Conservation (phyloP, 2,329 filamentous ascomycete genomes). For the Aspergillus sp. region DNA sequence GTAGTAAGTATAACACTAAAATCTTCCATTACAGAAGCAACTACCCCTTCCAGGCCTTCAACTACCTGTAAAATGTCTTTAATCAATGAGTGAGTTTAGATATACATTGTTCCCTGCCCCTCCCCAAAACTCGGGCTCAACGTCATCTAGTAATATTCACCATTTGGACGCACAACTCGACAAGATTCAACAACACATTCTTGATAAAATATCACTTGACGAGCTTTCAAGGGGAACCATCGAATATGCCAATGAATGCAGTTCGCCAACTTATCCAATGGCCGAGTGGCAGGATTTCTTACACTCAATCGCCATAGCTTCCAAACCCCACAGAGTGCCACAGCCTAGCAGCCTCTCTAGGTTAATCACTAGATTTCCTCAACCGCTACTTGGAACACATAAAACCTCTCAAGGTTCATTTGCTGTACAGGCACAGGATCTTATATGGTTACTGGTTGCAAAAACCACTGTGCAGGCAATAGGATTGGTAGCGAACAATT, state of each 20-base stretch:
- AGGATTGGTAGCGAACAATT: conserved; percentile 68
- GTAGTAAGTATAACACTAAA: too few species aligned
- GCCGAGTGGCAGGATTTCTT: conserved; percentile 61
- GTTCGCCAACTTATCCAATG: conserved; percentile 42
- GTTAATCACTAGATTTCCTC: conserved; percentile 52
- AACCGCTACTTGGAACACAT: conserved; percentile 4
- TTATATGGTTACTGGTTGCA: conserved; percentile 85
- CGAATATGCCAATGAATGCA: conserved; percentile 25
- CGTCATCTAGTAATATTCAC: conserved; percentile 48
- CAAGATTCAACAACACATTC: conserved; percentile 46
- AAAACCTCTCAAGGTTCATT: conserved; percentile 18
- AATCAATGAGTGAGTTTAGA: conserved; percentile 6
- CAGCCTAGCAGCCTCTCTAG: conserved; percentile 54
- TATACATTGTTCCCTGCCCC: neutral
- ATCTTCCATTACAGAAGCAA: too few species aligned
- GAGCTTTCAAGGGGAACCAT: conserved; percentile 5
- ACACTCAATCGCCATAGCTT: conserved; percentile 65
- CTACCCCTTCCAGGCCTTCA: too few species aligned
- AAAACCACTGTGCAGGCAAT: conserved; percentile 92
- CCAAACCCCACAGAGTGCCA: conserved; percentile 60
- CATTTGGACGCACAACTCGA: conserved; percentile 56
- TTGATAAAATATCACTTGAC: conserved; percentile 7
- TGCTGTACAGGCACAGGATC: conserved; percentile 63
- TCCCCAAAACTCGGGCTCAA: neutral
- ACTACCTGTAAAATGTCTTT: conserved; percentile 5